Evolutionary conservation across 192 early-diverging fungal species (phyloP), one percentile per base, ranked within the genome.

Genomic region (Umbelopsis sp.): DNA sequence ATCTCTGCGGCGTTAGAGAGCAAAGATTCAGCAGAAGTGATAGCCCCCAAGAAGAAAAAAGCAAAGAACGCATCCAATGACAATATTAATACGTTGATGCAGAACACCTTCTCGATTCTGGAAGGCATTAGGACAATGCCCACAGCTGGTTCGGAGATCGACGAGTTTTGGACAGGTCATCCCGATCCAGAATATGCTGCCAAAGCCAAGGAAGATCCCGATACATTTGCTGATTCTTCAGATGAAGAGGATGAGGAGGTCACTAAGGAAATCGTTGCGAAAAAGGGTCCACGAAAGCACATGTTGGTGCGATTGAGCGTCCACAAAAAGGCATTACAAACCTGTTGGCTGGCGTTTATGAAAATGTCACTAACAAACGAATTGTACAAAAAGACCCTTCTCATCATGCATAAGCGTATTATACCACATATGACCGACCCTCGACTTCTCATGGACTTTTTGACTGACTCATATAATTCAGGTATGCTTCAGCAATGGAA

Each of bases 371-470:
- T 97, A 77, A 85, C 87, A 1, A 68, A 84, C 3, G 87, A 88
- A 9, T 86, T 90, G 45, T 96, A 95, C 84, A 96, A 95, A 73
- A 87, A 89, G 78, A 82, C 92, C 0, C 84, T 97, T 36, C 74
- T 94, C 49, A 85, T 87, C 17, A 80, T 99, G 82, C 95, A 99
- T 82, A 91, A 92, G 71, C 87, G 88, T 20, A 90, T 99, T 45
- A 91, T 99, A 56, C 97, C 97, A 52, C 83, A 93, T 72, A 86
- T 99, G 90, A 65, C 73, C 14, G 83, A 91, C 29, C 93, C 96
- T 6, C 85, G 83, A 44, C 74, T 87, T 50, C 82, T 99, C 65
- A 96, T 97, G 87, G 95, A 97, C 74, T 99, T 96, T 77, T 85
- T 99, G 86, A 94, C 91, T 11, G 92, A 90, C 43, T 85, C 95